Evolutionary conservation across 176 grass and related monocot genomes (phyloP).

Genomic region (Ampelocalamus luodianensis): DNA sequence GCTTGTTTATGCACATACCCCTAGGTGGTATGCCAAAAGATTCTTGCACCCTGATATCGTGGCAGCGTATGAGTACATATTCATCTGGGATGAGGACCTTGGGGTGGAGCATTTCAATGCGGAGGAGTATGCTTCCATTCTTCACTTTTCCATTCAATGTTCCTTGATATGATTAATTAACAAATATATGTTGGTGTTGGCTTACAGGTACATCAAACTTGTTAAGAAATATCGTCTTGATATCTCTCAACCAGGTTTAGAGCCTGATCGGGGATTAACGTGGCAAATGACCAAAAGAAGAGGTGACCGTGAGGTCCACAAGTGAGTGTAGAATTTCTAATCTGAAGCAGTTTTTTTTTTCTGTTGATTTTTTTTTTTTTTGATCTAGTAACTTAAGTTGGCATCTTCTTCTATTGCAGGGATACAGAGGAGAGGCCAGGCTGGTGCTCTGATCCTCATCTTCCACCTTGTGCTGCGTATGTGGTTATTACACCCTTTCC

Average conservation of each 20-base stretch:
- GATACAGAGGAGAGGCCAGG: constrained; percentile 67
- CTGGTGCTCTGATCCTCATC: constrained; percentile 66
- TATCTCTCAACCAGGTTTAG: constrained; percentile 86
- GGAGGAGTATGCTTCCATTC: constrained; percentile 70
- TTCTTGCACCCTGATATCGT: constrained; percentile 95
- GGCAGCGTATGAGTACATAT: constrained; percentile 84
- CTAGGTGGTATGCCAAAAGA: constrained; percentile 87
- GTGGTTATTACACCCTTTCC: constrained; percentile 30
- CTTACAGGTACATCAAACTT: constrained; percentile 76
- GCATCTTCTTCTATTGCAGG: constrained; percentile 30
- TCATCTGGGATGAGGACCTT: constrained; percentile 97
- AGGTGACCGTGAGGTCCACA: constrained; percentile 82
- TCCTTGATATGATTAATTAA: not conserved
- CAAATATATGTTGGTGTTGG: not conserved
- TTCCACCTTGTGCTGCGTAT: constrained; percentile 75
- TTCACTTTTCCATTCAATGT: not conserved
- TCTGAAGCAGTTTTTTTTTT: not conserved
- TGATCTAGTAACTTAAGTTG: constrained; percentile 22
- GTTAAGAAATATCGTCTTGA: constrained; percentile 81
- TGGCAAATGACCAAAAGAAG: constrained; percentile 97
- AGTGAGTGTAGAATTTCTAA: constrained; percentile 55
- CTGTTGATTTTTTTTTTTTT: constrained; percentile 4
- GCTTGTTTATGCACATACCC: constrained; percentile 16
- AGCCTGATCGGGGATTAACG: constrained; percentile 64
- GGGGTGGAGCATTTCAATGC: constrained; percentile 93